A percentile compares a stretch with the other conserved stretches of the same genome.
These are phyloP conservation scores for Rosellinia necatrix DNA, from an alignment of 2,329 filamentous ascomycete genomes.

Conservation along the genomic window DNA sequence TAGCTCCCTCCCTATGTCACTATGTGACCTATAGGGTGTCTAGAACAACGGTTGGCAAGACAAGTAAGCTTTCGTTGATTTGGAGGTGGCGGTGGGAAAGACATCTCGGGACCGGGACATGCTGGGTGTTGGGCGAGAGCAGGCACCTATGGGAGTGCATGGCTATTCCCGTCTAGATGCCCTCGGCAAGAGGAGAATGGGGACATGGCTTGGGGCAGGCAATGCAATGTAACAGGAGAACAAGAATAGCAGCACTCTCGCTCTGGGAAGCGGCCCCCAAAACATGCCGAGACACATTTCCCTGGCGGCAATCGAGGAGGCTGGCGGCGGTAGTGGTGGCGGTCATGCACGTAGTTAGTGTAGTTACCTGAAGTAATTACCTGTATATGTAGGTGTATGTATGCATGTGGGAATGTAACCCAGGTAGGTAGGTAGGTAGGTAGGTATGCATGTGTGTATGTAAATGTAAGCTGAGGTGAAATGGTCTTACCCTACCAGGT, in stretches of 20 bases:
- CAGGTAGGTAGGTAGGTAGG: too few species aligned
- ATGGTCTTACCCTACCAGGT: too few species aligned
- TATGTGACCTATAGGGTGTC: too few species aligned
- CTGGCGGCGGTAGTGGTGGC: too few species aligned
- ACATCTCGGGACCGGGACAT: too few species aligned
- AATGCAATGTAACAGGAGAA: constrained; percentile 21
- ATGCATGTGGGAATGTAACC: too few species aligned
- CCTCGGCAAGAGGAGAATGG: constrained; percentile 17
- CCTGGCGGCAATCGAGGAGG: constrained; percentile 15
- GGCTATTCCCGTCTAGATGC: constrained; percentile 8
- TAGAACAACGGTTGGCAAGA: too few species aligned
- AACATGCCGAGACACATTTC: constrained; percentile 3
- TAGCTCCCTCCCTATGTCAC: too few species aligned
- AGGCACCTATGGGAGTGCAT: background rate
- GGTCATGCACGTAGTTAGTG: constrained; percentile 12
- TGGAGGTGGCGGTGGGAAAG: background rate
- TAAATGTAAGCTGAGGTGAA: too few species aligned
- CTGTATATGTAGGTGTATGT: too few species aligned
- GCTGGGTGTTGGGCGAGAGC: too few species aligned
- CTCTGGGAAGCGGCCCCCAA: background rate
- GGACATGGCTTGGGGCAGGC: constrained; percentile 18
- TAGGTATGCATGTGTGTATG: background rate
- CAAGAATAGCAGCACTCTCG: constrained; percentile 13
- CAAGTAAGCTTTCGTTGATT: constrained; percentile 4
- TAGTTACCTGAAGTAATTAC: too few species aligned